Percentiles rank a stretch among this genome's conserved stretches.
Evolutionary conservation across 208 protist species (phyloP).

Genomic region (Zelonia costaricensis): DNA sequence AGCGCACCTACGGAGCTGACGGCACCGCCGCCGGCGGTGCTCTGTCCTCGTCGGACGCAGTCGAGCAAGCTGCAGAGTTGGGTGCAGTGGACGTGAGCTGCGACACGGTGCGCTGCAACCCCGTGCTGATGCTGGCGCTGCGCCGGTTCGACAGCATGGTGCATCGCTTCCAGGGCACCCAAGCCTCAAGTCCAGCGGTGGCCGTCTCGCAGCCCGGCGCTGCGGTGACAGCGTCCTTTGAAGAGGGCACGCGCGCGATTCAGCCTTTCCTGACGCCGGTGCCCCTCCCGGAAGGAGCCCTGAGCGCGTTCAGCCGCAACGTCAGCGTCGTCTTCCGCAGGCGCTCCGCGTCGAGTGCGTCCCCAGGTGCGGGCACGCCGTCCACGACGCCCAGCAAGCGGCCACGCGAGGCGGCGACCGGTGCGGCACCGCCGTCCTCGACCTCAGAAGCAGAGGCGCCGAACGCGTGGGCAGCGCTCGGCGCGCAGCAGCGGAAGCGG

Average conservation of each 20-base stretch:
- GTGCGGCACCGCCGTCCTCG: neutral
- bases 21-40: neutral
- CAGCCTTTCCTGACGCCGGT: conserved; percentile 27
- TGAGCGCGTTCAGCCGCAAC: conserved; percentile 49
- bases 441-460: neutral
- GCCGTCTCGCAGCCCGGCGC: too few relatives aligned
- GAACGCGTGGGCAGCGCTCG: conserved; percentile 13
- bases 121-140: conserved; percentile 15
- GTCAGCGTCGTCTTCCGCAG: conserved; percentile 43
- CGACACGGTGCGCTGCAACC: conserved; percentile 12
- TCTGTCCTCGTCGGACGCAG: too few relatives aligned
- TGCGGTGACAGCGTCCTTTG: too few relatives aligned
- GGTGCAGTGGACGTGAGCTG: neutral
- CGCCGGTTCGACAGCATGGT: conserved; percentile 11
- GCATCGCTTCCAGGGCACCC: conserved; percentile 8
- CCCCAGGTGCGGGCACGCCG: too few relatives aligned
- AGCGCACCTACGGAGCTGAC: too few relatives aligned
- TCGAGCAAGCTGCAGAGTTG: neutral
- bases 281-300: conserved; percentile 41
- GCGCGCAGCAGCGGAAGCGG: conserved; percentile 40
- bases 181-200: neutral
- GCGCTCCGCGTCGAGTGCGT: neutral
- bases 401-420: neutral
- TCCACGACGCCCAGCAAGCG: neutral
- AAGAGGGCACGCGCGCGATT: neutral